Evolutionary conservation across 23 red algal genomes (phyloP), one percentile per base, ranked within the genome.

Genomic region (Gracilaria caudata): DNA sequence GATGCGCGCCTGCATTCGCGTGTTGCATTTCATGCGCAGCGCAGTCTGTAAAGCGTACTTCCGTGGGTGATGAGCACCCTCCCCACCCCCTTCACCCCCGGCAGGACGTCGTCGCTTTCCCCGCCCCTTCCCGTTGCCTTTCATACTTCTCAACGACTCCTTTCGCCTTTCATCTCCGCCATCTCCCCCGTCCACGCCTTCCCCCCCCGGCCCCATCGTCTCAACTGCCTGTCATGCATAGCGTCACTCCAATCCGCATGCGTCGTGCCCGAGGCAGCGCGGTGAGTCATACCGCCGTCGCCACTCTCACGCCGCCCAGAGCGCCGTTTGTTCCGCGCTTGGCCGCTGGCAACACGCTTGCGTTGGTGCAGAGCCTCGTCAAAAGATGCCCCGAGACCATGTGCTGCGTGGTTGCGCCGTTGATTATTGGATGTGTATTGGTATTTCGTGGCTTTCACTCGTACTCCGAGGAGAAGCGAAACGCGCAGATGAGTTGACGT

Each of bases 401-500:
- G 70, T 75, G 43, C 38, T 75, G 70, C 70, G 70, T 75, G 1
- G 70, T 75, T 0, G 70, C 70, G 24, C 70, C 70, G 70, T 47
- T 75, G 20, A 16, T 75, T 33, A 75, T 75, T 20, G 70, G 70
- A 21, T 75, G 70, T 21, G 43, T 75, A 21, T 29, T 75, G 39
- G 70, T 75, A 24, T 75, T 75, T 24, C 70, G 43, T 26, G 70
- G 70, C 39, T 75, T 75, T 33, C 70, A 75, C 39, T 75, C 70
- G n/a, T 75, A 75, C 32, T 75, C 70, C 16, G 33, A 75, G 43
- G 70, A 75, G 38, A 75, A 75, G 70, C 20, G 70, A 45, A 6
- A 21, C 19, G 70, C 70, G 4, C 7, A 66, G 2, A 66, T 66
- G 61, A 66, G 61, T 16, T 66, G 29, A 66, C 61, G 8, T 53